Evolutionary conservation across 208 protist species (phyloP).

Genomic region (Crithidia sp.): DNA sequence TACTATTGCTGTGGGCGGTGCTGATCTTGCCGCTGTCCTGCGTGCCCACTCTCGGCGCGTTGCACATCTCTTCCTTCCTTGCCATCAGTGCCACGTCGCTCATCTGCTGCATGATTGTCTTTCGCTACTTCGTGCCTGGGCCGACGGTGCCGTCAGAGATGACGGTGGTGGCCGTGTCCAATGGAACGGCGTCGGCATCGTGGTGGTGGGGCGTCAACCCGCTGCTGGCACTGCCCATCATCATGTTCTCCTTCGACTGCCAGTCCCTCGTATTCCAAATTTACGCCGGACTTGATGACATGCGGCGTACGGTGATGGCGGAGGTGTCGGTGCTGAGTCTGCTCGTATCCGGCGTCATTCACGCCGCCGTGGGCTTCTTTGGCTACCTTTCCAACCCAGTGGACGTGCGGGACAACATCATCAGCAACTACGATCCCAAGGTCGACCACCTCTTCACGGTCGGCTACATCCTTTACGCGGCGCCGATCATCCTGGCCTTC

Average conservation of each 20-base stretch:
- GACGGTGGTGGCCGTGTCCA: slow-evolving; percentile 18
- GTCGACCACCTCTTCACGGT: slow-evolving; percentile 61
- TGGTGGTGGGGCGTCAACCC: slow-evolving; percentile 60
- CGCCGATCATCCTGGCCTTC: slow-evolving; percentile 69
- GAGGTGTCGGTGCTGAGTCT: slow-evolving; percentile 55
- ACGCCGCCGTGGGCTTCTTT: slow-evolving; percentile 74
- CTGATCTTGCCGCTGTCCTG: slow-evolving; percentile 76
- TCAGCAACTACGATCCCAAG: slow-evolving; percentile 81
- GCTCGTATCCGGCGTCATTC: slow-evolving; percentile 53
- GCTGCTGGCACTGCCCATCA: slow-evolving; percentile 66
- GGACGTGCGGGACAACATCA: slow-evolving; percentile 77
- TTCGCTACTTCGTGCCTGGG: slow-evolving; percentile 66
- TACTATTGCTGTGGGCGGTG: slow-evolving; percentile 65
- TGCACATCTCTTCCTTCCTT: slow-evolving; percentile 66
- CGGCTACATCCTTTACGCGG: slow-evolving; percentile 63
- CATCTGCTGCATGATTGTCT: slow-evolving; percentile 69
- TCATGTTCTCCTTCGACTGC: slow-evolving; percentile 89
- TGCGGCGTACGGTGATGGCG: slow-evolving; percentile 68
- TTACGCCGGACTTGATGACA: slow-evolving; percentile 62
- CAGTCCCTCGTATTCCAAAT: slow-evolving; percentile 84
- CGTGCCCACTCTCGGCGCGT: slow-evolving; percentile 54
- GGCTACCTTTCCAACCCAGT: slow-evolving; percentile 68
- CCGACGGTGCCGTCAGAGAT: slow-evolving; percentile 20
- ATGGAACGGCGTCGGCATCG: slow-evolving; percentile 6
- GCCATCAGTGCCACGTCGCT: slow-evolving; percentile 61